phyloP scores from a whole-genome alignment of 2,329 filamentous ascomycete species.

The Fusarium concolor region DNA sequence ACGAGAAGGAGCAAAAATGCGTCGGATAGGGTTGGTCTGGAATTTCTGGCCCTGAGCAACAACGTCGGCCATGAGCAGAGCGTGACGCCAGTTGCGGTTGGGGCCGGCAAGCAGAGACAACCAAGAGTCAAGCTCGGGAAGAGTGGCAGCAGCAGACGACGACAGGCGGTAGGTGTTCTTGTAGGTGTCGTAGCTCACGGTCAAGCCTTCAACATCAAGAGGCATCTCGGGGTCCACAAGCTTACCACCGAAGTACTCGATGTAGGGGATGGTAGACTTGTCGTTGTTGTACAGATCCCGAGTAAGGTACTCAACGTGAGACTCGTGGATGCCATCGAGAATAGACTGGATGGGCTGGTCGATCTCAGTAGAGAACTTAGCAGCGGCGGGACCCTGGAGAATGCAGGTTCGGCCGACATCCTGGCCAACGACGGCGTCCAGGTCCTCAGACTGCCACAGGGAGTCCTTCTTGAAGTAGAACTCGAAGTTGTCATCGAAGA shows the following conservation, averaged over 20 bases:
- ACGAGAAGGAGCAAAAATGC: conserved; percentile 86
- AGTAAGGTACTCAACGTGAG: conserved; percentile 84
- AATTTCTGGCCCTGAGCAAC: conserved; percentile 96
- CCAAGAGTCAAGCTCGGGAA: conserved; percentile 88
- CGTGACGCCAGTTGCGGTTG: conserved; percentile 91
- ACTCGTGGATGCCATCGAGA: conserved; percentile 87
- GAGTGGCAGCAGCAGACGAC: conserved; percentile 74
- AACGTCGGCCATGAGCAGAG: conserved; percentile 92
- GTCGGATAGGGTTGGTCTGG: conserved; percentile 94
- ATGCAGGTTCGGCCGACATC: conserved; percentile 97
- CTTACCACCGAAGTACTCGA: conserved; percentile 97
- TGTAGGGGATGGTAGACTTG: conserved; percentile 78
- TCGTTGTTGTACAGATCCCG: conserved; percentile 83
- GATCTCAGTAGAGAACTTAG: conserved; percentile 86
- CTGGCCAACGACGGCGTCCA: conserved; percentile 94
- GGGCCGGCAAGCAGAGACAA: conserved; percentile 87
- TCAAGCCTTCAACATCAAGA: conserved; percentile 85
- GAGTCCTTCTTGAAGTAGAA: conserved; percentile 99
- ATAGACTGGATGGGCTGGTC: conserved; percentile 97
- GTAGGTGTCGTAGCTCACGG: conserved; percentile 78
- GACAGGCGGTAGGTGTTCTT: conserved; percentile 90
- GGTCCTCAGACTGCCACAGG: conserved; percentile 97
- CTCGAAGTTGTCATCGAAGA: conserved; percentile 97
- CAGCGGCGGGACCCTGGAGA: conserved; percentile 92
- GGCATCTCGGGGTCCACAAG: conserved; percentile 78